Conservation (phyloP, 768 basidiomycete genomes). For the Tulasnella sp. region DNA sequence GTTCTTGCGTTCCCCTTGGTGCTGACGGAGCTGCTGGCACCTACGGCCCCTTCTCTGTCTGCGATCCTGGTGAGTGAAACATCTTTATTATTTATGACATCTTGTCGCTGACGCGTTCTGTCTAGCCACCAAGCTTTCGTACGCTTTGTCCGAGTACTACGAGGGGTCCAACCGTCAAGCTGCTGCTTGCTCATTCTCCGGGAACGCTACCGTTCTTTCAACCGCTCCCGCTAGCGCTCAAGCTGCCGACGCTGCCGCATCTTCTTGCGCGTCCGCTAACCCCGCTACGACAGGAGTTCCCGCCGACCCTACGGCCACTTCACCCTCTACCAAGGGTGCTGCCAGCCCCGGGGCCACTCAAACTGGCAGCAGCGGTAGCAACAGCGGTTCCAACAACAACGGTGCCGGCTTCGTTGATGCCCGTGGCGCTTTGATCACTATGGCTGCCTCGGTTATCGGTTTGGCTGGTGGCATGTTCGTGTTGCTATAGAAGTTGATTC, state of each 20-base stretch:
- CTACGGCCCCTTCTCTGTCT: slow-evolving; percentile 42
- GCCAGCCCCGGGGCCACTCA: neutral
- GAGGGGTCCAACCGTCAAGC: slow-evolving; percentile 60
- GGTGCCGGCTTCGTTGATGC: too few relatives aligned
- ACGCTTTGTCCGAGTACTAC: slow-evolving; percentile 79
- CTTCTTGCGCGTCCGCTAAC: slow-evolving; percentile 67
- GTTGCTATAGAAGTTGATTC: slow-evolving; percentile 58
- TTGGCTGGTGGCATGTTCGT: slow-evolving; percentile 23
- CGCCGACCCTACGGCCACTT: neutral
- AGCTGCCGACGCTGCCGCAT: slow-evolving; percentile 59
- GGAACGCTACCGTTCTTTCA: slow-evolving; percentile 79
- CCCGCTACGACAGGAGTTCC: slow-evolving; percentile 42
- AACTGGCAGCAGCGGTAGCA: neutral
- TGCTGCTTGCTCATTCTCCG: slow-evolving; percentile 57
- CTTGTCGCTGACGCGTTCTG: slow-evolving; percentile 17
- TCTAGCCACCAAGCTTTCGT: slow-evolving; percentile 76
- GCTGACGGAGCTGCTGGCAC: slow-evolving; percentile 71
- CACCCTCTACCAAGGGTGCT: slow-evolving; percentile 8
- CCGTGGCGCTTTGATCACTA: too few relatives aligned
- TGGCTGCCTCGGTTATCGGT: slow-evolving; percentile 16
- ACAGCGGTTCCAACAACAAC: neutral
- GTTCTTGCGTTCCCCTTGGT: slow-evolving; percentile 68
- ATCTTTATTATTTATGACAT: neutral
- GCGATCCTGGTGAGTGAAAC: slow-evolving; percentile 57
- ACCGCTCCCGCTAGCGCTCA: slow-evolving; percentile 54